Percentiles rank a stretch among this genome's conserved stretches.
Evolutionary conservation across 768 basidiomycete genomes (phyloP).

Genomic region (Mycena maculata): DNA sequence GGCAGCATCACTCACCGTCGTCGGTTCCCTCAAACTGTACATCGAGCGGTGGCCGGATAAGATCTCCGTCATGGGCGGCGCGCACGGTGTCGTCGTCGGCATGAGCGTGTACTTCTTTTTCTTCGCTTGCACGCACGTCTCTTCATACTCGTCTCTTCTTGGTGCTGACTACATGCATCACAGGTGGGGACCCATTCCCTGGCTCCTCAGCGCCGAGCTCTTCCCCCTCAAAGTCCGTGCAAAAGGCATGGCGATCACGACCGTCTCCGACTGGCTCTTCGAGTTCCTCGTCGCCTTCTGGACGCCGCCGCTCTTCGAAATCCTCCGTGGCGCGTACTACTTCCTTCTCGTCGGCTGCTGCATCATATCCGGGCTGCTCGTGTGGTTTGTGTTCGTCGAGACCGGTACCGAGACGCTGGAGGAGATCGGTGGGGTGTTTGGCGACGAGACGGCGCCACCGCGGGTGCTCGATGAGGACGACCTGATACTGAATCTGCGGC

Average conservation of each 20-base stretch:
- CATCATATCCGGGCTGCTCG: slow-evolving; percentile 55
- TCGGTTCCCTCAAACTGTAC: slow-evolving; percentile 63
- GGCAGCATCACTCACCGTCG: slow-evolving; percentile 57
- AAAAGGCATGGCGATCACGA: slow-evolving; percentile 74
- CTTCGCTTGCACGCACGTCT: slow-evolving; percentile 60
- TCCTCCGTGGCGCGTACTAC: slow-evolving; percentile 60
- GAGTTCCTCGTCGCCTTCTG: slow-evolving; percentile 71
- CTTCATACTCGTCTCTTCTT: background rate
- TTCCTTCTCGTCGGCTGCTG: slow-evolving; percentile 63
- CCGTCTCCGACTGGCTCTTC: slow-evolving; percentile 77
- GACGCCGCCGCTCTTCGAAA: slow-evolving; percentile 60
- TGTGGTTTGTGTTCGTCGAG: slow-evolving; percentile 62
- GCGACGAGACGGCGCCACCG: slow-evolving; percentile 44
- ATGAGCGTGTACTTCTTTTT: slow-evolving; percentile 71
- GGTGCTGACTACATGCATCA: slow-evolving; percentile 22
- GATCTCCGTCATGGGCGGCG: slow-evolving; percentile 37
- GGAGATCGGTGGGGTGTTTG: slow-evolving; percentile 62
- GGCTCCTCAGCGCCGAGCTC: slow-evolving; percentile 64
- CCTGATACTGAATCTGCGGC: slow-evolving; percentile 11
- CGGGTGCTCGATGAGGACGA: slow-evolving; percentile 19
- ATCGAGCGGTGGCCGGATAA: slow-evolving; percentile 54
- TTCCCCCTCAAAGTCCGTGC: slow-evolving; percentile 69
- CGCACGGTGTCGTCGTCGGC: slow-evolving; percentile 49
- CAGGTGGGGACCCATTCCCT: slow-evolving; percentile 65
- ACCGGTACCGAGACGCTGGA: slow-evolving; percentile 60